Conservation (phyloP, 306 rosid species). For the Spatholobus suberectus region DNA sequence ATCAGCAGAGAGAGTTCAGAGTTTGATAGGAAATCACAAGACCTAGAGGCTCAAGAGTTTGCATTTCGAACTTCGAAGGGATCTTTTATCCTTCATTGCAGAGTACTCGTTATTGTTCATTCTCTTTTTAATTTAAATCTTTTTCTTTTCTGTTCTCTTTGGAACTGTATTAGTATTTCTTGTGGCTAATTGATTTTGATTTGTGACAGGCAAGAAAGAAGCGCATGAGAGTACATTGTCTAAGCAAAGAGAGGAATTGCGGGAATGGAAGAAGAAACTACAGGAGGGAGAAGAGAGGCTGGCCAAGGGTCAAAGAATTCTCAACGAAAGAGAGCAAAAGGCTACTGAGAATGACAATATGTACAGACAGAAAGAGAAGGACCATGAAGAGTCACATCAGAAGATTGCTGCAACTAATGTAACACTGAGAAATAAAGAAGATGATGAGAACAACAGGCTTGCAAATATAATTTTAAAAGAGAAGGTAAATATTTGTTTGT, state of each 20-base stretch:
- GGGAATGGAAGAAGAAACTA: slow-evolving; percentile 92
- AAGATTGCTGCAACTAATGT: slow-evolving; percentile 71
- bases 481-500: slow-evolving; percentile 60
- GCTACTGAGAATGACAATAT: slow-evolving; percentile 78
- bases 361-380: slow-evolving; percentile 87
- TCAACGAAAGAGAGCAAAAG: slow-evolving; percentile 95
- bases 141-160: slow-evolving; percentile 7
- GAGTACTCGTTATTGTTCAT: slow-evolving; percentile 60
- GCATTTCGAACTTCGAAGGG: slow-evolving; percentile 70
- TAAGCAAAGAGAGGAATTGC: slow-evolving; percentile 85
- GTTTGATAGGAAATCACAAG: slow-evolving; percentile 78
- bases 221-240: slow-evolving; percentile 67
- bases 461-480: slow-evolving; percentile 71
- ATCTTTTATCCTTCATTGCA: slow-evolving; percentile 72
- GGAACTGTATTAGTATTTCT: background rate
- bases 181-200: slow-evolving; percentile 32
- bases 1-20: slow-evolving; percentile 81
- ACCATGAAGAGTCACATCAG: slow-evolving; percentile 80
- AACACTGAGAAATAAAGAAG: slow-evolving; percentile 77
- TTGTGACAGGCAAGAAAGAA: slow-evolving; percentile 73
- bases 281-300: slow-evolving; percentile 98
- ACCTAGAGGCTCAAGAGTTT: slow-evolving; percentile 78
- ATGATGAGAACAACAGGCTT: slow-evolving; percentile 74
- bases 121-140: slow-evolving; percentile 2
- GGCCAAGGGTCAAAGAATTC: slow-evolving; percentile 77